phyloP scores from a whole-genome alignment of 164 flowering plant genomes.

The Saururus chinensis region DNA sequence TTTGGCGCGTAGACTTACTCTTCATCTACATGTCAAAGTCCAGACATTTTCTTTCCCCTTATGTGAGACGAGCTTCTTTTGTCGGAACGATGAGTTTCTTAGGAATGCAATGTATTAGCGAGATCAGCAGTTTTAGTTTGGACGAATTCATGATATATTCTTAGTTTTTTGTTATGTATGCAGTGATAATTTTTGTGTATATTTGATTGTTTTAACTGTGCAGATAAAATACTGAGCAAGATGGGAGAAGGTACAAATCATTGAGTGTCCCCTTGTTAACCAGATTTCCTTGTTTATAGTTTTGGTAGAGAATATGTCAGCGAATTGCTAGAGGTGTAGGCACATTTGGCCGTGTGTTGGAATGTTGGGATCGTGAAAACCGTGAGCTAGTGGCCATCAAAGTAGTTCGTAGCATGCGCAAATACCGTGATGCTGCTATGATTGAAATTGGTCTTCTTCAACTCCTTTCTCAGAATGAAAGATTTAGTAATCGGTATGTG shows the following conservation, averaged over 20 bases:
- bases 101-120: no score
- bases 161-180: not conserved
- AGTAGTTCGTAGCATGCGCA: slow-evolving; percentile 60
- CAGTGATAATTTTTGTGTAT: not conserved
- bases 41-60: not conserved
- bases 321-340: slow-evolving; percentile 75
- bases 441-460: slow-evolving; percentile 73
- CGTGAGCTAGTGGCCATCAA: slow-evolving; percentile 69
- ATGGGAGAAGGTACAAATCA: slow-evolving; percentile 95
- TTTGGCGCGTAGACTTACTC: not conserved
- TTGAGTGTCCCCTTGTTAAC: slow-evolving; percentile 34
- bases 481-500: slow-evolving; percentile 44
- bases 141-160: not conserved
- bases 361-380: slow-evolving; percentile 83
- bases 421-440: slow-evolving; percentile 92
- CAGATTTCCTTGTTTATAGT: slow-evolving; percentile 34
- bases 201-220: not conserved
- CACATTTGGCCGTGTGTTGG: slow-evolving; percentile 95
- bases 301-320: slow-evolving; percentile 36
- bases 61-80: no score
- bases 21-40: not conserved
- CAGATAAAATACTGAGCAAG: slow-evolving; percentile 87
- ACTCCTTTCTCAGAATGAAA: slow-evolving; percentile 47
- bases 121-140: not conserved
- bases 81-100: no score